phyloP scores from a whole-genome alignment of 805 yeast species.

The Myxozyma vanderwaltii region DNA sequence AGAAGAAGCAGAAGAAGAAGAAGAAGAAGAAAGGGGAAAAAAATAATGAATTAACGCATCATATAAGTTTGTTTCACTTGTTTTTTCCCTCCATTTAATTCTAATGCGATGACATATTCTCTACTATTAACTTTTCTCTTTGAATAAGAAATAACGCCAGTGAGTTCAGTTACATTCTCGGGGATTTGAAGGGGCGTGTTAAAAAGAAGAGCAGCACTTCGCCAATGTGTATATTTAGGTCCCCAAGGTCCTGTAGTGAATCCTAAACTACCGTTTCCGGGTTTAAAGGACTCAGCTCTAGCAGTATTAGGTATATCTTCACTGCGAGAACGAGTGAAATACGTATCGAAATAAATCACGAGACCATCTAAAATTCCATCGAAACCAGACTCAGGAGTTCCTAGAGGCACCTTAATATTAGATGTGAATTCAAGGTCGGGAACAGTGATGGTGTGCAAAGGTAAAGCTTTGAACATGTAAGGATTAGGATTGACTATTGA shows the following conservation, averaged over 20 bases:
- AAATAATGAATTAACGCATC: constrained; percentile 22
- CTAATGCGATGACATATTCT: constrained; percentile 80
- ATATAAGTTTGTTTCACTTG: constrained; percentile 16
- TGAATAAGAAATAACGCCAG: constrained; percentile 65
- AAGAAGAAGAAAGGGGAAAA: not conserved
- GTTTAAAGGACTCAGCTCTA: constrained; percentile 46
- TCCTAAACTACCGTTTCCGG: constrained; percentile 27
- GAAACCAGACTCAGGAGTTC: constrained; percentile 51
- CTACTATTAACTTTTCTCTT: constrained; percentile 74
- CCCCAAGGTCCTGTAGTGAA: constrained; percentile 92
- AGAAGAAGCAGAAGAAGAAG: too few relatives aligned
- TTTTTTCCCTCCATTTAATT: constrained; percentile 44
- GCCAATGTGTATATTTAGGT: constrained; percentile 81
- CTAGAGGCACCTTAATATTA: constrained; percentile 52
- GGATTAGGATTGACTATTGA: constrained; percentile 63
- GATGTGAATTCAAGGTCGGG: constrained; percentile 70
- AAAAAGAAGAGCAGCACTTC: constrained; percentile 81
- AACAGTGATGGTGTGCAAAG: constrained; percentile 72
- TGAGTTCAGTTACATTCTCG: constrained; percentile 60
- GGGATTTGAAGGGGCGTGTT: constrained; percentile 73
- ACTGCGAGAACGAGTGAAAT: constrained; percentile 54
- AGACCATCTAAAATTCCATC: constrained; percentile 76
- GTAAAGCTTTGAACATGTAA: constrained; percentile 67
- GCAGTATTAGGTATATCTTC: constrained; percentile 35
- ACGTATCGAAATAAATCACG: constrained; percentile 85